phyloP scores from a whole-genome alignment of 352 stramenopile genomes.

The Phytophthora sojae region DNA sequence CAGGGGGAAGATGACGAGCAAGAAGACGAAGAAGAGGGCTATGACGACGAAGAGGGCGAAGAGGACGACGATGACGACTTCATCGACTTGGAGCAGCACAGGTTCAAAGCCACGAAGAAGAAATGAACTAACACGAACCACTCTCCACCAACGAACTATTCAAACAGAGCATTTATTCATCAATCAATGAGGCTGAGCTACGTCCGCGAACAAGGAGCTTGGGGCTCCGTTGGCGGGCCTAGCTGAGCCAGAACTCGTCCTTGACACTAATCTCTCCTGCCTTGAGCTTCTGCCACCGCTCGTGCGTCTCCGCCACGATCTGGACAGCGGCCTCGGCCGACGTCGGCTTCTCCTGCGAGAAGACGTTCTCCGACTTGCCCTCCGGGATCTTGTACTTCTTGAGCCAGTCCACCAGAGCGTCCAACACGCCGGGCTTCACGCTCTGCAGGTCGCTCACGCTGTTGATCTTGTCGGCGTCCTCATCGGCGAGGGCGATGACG shows the following conservation, averaged over 20 bases:
- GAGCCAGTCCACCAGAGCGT: conserved; percentile 95
- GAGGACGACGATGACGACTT: conserved; percentile 21
- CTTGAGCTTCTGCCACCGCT: conserved; percentile 78
- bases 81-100: conserved; percentile 41
- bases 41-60: conserved; percentile 11
- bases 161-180: conserved; percentile 39
- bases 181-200: conserved; percentile 30
- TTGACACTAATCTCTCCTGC: conserved; percentile 64
- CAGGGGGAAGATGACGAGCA: conserved; percentile 25
- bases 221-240: conserved; percentile 20
- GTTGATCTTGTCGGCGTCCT: conserved; percentile 86
- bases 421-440: conserved; percentile 92
- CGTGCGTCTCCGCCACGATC: conserved; percentile 75
- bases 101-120: conserved; percentile 44
- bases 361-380: conserved; percentile 95
- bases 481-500: conserved; percentile 92
- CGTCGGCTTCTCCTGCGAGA: conserved; percentile 85
- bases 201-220: conserved; percentile 27
- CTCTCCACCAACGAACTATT: conserved; percentile 22
- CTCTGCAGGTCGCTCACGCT: conserved; percentile 91
- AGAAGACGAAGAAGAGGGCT: conserved; percentile 14
- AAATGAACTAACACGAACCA: conserved; percentile 3
- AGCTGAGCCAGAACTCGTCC: conserved; percentile 70
- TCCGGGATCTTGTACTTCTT: conserved; percentile 99
- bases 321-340: conserved; percentile 59